Evolutionary conservation across 495 filamentous ascomycete species (phyloP).

Genomic region (Delitschia confertaspora): DNA sequence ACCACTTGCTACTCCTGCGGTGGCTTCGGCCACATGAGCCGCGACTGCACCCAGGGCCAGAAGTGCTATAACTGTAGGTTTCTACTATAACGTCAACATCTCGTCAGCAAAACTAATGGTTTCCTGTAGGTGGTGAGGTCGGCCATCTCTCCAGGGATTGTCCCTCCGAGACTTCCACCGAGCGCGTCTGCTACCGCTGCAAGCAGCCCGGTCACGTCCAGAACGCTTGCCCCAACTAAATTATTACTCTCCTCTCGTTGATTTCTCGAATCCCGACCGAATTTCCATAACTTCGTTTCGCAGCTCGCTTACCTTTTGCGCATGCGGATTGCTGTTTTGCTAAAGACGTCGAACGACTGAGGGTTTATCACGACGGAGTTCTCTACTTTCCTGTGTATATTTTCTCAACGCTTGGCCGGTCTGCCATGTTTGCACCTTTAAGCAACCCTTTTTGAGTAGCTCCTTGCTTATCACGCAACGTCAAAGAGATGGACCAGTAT

Average conservation of each 20-base stretch:
- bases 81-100: slow-evolving; percentile 6
- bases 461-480: too few species aligned
- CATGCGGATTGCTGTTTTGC: too few species aligned
- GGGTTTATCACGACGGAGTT: too few species aligned
- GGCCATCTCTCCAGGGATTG: slow-evolving; percentile 94
- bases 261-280: neutral
- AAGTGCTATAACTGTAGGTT: slow-evolving; percentile 99
- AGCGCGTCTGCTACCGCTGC: slow-evolving; percentile 99
- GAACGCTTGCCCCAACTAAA: slow-evolving; percentile 73
- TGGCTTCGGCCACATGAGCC: slow-evolving; percentile 91
- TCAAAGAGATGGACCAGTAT: too few species aligned
- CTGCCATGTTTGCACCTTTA: too few species aligned
- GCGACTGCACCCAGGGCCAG: slow-evolving; percentile 95
- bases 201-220: slow-evolving; percentile 97
- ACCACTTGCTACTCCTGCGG: slow-evolving; percentile 97
- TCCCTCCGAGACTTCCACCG: slow-evolving; percentile 74
- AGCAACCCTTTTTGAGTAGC: too few species aligned
- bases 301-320: too few species aligned
- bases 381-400: too few species aligned
- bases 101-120: slow-evolving; percentile 28
- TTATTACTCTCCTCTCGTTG: neutral
- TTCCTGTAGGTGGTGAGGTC: slow-evolving; percentile 72
- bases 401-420: too few species aligned
- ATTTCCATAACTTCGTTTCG: too few species aligned
- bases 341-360: too few species aligned